Evolutionary conservation across 2,329 filamentous ascomycete species (phyloP).

Genomic region (Pseudocercospora ulei): DNA sequence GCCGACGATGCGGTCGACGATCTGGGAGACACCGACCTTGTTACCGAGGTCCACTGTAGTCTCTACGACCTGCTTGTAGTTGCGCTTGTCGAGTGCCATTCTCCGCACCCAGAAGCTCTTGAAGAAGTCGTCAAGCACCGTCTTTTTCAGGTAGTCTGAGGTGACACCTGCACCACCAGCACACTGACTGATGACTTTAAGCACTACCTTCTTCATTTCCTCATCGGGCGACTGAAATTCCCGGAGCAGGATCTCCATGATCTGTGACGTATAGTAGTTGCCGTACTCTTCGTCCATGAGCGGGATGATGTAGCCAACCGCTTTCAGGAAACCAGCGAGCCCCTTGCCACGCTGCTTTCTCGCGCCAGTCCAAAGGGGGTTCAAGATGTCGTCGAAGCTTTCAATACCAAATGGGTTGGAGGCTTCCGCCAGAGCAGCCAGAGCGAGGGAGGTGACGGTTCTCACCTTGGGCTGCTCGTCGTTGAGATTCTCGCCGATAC

Average conservation of each 20-base stretch:
- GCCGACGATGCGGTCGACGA: conserved; percentile 81
- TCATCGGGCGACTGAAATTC: conserved; percentile 96
- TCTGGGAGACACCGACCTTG: conserved; percentile 95
- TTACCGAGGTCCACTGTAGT: conserved; percentile 95
- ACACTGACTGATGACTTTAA: conserved; percentile 95
- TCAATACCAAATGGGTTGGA: conserved; percentile 98
- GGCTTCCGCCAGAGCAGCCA: conserved; percentile 88
- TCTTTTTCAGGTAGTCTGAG: conserved; percentile 85
- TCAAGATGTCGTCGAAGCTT: conserved; percentile 94
- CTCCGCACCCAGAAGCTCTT: conserved; percentile 97
- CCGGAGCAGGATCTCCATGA: conserved; percentile 94
- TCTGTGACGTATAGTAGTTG: conserved; percentile 96
- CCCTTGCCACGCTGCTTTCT: conserved; percentile 95
- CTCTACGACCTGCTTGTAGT: conserved; percentile 95
- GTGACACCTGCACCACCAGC: conserved; percentile 91
- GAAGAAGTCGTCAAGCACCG: conserved; percentile 92
- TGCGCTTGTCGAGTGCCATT: conserved; percentile 95
- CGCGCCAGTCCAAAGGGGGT: conserved; percentile 92
- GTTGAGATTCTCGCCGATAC: conserved; percentile 88
- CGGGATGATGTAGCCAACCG: conserved; percentile 94
- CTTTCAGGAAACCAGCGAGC: conserved; percentile 89
- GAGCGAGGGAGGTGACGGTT: conserved; percentile 88
- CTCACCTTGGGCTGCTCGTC: conserved; percentile 97
- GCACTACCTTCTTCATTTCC: conserved; percentile 99
- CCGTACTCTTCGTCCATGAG: conserved; percentile 99